Percentiles rank a stretch among this genome's conserved stretches.
Evolutionary conservation across 2,329 filamentous ascomycete genomes (phyloP).

Genomic region (Leptographium procerum): DNA sequence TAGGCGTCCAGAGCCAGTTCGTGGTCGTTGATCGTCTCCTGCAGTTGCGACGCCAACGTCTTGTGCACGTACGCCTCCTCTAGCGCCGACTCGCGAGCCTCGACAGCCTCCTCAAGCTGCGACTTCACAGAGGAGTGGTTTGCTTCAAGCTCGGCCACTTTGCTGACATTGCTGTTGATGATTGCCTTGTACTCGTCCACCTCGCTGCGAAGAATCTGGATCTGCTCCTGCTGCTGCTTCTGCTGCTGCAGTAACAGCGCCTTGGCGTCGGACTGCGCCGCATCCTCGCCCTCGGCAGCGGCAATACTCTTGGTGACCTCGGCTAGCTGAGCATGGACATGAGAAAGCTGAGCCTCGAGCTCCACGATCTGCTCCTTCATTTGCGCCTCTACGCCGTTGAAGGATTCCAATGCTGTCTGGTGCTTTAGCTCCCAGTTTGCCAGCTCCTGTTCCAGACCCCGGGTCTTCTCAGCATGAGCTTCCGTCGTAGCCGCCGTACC

Average conservation of each 20-base stretch:
- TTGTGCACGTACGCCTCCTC: slow-evolving; percentile 34
- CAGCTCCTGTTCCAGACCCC: slow-evolving; percentile 59
- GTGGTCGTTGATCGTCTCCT: slow-evolving; percentile 49
- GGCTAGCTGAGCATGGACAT: slow-evolving; percentile 40
- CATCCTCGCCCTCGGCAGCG: slow-evolving; percentile 20
- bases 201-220: slow-evolving; percentile 55
- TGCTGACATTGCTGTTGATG: slow-evolving; percentile 55
- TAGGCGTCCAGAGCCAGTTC: slow-evolving; percentile 45
- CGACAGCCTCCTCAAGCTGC: slow-evolving; percentile 52
- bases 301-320: slow-evolving; percentile 20
- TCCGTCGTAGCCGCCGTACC: slow-evolving; percentile 11
- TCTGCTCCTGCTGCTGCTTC: slow-evolving; percentile 45
- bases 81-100: slow-evolving; percentile 39
- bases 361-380: slow-evolving; percentile 62
- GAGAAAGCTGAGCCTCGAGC: slow-evolving; percentile 50
- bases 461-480: slow-evolving; percentile 46
- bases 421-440: slow-evolving; percentile 68
- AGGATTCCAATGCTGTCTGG: slow-evolving; percentile 53
- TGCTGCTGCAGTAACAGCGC: slow-evolving; percentile 31
- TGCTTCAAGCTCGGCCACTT: slow-evolving; percentile 63
- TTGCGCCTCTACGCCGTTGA: slow-evolving; percentile 61
- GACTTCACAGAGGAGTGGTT: slow-evolving; percentile 54
- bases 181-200: slow-evolving; percentile 72
- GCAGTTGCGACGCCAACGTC: slow-evolving; percentile 38
- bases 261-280: slow-evolving; percentile 24